Evolutionary conservation across 495 filamentous ascomycete genomes (phyloP), one percentile per base, ranked within the genome.

Genomic region (Diplogelasinospora grovesii): DNA sequence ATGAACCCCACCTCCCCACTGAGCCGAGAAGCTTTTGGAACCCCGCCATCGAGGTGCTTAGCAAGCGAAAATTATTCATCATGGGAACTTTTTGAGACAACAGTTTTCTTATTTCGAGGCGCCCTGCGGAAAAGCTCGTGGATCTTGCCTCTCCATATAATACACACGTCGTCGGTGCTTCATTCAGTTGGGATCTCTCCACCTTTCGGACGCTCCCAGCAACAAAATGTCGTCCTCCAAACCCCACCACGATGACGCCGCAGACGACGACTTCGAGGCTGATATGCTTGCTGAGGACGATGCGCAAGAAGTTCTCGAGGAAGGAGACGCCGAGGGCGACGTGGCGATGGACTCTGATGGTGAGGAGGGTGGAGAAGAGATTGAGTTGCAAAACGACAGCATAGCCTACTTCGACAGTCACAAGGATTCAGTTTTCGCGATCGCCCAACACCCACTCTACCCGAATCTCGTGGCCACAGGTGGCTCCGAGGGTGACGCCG

Each of bases 351-450:
- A 45, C 36, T 49, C 47, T 3, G 47, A 41, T 21, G 60, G 52
- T 14, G 75, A 77, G 18, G 75, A 79, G 36, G 70, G 77, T 24
- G n/a, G n/a, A n/a, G 69, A 89, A 57, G 86, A 89, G 54, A 78
- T 96, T 36, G 66, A 70, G 22, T 70, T 97, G 11, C 74, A 89
- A 43, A 97, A 97, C 66, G 89, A 97, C 70, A 89, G 85, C 43
- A 67, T 78, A 44, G 93, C 89, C 37, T 86, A 95, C 66, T 95
- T 96, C 62, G 92, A 96, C 65, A 56, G 57, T 2, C 88, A 95
- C 70, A 81, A 73, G 33, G 87, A 95, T 69, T 85, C 79, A 32
- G 82, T 99, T 39, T 97, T 95, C 69, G 82, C 83, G 57, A 86
- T 99, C 53, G 86, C 88, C 22, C 85, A 92, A 50, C 93, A 99